Percentiles rank a stretch among this genome's conserved stretches.
Conservation (phyloP, 495 filamentous ascomycete species). For the Rhizodiscina lignyota region DNA sequence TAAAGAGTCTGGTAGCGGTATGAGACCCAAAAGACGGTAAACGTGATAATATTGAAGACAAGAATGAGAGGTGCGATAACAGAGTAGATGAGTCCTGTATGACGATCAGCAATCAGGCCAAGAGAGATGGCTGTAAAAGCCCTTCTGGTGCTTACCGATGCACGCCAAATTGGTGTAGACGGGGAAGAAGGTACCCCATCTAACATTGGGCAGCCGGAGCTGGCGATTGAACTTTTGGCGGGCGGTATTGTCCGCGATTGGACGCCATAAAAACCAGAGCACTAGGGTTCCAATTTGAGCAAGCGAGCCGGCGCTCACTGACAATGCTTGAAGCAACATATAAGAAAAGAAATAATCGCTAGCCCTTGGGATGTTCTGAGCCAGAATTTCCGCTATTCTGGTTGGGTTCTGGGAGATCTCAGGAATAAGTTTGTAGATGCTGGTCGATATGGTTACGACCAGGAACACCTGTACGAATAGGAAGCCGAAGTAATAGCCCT, state of each 20-base stretch:
- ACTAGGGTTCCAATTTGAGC: slow-evolving; percentile 66
- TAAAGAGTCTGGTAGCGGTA: slow-evolving; percentile 96
- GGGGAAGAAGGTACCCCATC: slow-evolving; percentile 90
- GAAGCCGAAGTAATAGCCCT: slow-evolving; percentile 88
- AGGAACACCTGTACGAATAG: slow-evolving; percentile 92
- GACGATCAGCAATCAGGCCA: slow-evolving; percentile 3
- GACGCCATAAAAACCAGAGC: slow-evolving; percentile 65
- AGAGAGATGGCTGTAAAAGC: background rate
- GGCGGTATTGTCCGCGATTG: slow-evolving; percentile 70
- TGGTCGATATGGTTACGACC: slow-evolving; percentile 77
- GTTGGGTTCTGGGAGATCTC: slow-evolving; percentile 37
- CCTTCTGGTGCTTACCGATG: slow-evolving; percentile 42
- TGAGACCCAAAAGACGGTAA: slow-evolving; percentile 86
- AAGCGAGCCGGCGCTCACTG: slow-evolving; percentile 75
- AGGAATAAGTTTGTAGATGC: slow-evolving; percentile 50
- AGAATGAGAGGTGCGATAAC: slow-evolving; percentile 83
- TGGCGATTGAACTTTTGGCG: slow-evolving; percentile 79
- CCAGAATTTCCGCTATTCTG: slow-evolving; percentile 45
- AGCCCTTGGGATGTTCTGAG: slow-evolving; percentile 67
- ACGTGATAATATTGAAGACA: slow-evolving; percentile 87
- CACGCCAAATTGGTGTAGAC: slow-evolving; percentile 91
- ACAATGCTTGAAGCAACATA: slow-evolving; percentile 87
- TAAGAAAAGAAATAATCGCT: slow-evolving; percentile 98
- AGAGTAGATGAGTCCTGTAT: slow-evolving; percentile 63
- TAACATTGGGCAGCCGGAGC: slow-evolving; percentile 56